Evolutionary conservation across 1,284 basidiomycete genomes (phyloP).

Genomic region (Cutaneotrichosporon sp.): DNA sequence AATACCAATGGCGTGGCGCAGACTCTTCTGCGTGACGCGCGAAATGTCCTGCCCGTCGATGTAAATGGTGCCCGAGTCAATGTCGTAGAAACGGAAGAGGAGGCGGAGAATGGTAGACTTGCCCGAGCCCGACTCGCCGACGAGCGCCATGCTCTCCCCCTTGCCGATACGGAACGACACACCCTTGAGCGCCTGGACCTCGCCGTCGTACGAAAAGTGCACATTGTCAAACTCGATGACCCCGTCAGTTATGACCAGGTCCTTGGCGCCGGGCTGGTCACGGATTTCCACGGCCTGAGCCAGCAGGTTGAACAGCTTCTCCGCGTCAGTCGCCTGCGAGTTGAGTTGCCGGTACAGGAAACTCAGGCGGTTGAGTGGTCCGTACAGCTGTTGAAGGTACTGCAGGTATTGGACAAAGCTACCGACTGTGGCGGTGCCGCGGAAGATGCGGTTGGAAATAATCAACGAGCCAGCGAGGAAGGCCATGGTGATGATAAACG

Average conservation of each 20-base stretch:
- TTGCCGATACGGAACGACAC: conserved; percentile 88
- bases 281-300: conserved; percentile 69
- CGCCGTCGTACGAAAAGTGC: conserved; percentile 77
- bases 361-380: conserved; percentile 91
- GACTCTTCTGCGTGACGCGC: conserved; percentile 64
- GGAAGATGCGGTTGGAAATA: conserved; percentile 83
- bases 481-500: conserved; percentile 85
- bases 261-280: conserved; percentile 66
- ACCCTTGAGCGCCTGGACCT: conserved; percentile 79
- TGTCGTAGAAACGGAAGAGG: conserved; percentile 90
- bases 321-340: conserved; percentile 93
- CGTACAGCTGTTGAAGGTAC: conserved; percentile 87
- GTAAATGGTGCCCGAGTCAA: conserved; percentile 68
- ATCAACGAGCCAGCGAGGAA: conserved; percentile 89
- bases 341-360: conserved; percentile 92
- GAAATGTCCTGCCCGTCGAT: conserved; percentile 75
- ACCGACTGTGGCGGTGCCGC: conserved; percentile 86
- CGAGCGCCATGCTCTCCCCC: conserved; percentile 90
- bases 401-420: conserved; percentile 98
- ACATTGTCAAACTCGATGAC: conserved; percentile 92
- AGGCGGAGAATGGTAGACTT: conserved; percentile 94
- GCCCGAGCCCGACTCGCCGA: conserved; percentile 92
- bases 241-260: conserved; percentile 70
- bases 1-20: conserved; percentile 80
- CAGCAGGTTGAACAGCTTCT: conserved; percentile 86